phyloP scores from a whole-genome alignment of 2,329 filamentous ascomycete genomes.

The Aspergillus costaricaensis region DNA sequence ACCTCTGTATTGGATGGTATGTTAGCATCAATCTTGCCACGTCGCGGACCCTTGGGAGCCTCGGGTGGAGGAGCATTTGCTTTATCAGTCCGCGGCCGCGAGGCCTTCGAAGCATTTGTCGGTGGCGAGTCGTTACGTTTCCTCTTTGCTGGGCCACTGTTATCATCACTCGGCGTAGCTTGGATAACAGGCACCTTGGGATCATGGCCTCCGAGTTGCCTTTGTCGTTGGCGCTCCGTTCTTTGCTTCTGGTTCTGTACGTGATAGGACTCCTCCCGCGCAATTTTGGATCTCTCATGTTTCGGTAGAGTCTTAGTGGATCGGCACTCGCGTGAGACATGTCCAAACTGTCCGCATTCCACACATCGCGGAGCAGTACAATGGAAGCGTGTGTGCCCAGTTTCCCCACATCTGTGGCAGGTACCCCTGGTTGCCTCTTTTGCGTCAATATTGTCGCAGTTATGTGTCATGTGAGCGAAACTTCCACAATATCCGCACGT shows the following conservation, averaged over 20 bases:
- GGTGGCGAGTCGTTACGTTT: slow-evolving; percentile 34
- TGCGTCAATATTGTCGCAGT: slow-evolving; percentile 50
- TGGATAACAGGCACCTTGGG: slow-evolving; percentile 46
- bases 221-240: slow-evolving; percentile 41
- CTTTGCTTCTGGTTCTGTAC: slow-evolving; percentile 36
- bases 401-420: slow-evolving; percentile 46
- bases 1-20: slow-evolving; percentile 23
- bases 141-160: slow-evolving; percentile 30
- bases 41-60: slow-evolving; percentile 28
- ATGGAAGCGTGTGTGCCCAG: slow-evolving; percentile 39
- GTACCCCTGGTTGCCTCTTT: slow-evolving; percentile 39
- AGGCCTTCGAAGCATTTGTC: slow-evolving; percentile 25
- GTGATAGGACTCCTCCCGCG: slow-evolving; percentile 41
- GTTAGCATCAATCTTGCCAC: slow-evolving; percentile 28
- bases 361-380: slow-evolving; percentile 47
- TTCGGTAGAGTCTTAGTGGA: slow-evolving; percentile 38
- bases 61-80: slow-evolving; percentile 23
- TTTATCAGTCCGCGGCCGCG: slow-evolving; percentile 32
- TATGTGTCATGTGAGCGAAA: slow-evolving; percentile 45
- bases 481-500: slow-evolving; percentile 51
- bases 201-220: slow-evolving; percentile 48
- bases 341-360: slow-evolving; percentile 49
- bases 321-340: slow-evolving; percentile 39
- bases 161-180: slow-evolving; percentile 25
- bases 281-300: slow-evolving; percentile 38